These are phyloP conservation scores for Trichocladium antarcticum DNA, from an alignment of 495 filamentous ascomycete genomes.

Conservation along the genomic window DNA sequence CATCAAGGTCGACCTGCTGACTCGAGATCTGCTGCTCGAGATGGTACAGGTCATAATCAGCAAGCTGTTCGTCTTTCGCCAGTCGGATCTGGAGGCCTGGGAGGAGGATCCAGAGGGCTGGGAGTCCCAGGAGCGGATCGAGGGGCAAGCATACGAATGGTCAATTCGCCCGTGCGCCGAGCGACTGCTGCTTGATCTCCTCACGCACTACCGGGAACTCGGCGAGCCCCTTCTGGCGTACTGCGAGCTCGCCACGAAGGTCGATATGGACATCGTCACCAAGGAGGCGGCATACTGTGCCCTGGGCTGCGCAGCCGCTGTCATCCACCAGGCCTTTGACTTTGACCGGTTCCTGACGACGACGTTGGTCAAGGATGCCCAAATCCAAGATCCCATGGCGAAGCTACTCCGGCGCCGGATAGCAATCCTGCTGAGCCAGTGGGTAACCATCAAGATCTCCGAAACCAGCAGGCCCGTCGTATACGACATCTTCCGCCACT, in stretches of 20 bases:
- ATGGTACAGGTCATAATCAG: constrained; percentile 76
- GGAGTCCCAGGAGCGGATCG: constrained; percentile 72
- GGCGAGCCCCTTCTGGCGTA: constrained; percentile 65
- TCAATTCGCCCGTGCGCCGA: constrained; percentile 82
- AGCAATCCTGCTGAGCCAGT: constrained; percentile 77
- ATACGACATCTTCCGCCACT: constrained; percentile 78
- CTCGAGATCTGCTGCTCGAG: constrained; percentile 58
- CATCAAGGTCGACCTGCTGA: constrained; percentile 62
- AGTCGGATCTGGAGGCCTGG: constrained; percentile 78
- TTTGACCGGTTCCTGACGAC: constrained; percentile 68
- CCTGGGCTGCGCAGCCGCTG: constrained; percentile 70
- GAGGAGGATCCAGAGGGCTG: constrained; percentile 86
- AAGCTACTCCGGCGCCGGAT: constrained; percentile 82
- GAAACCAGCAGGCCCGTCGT: constrained; percentile 56
- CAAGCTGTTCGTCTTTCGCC: constrained; percentile 78
- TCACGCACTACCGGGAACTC: constrained; percentile 72
- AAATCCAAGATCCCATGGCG: constrained; percentile 61
- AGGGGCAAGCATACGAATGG: constrained; percentile 74
- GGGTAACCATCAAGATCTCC: constrained; percentile 65
- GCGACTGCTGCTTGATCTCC: constrained; percentile 83
- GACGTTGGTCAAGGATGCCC: constrained; percentile 67
- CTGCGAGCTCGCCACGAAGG: constrained; percentile 61
- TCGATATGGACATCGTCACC: constrained; percentile 56
- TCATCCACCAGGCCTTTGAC: constrained; percentile 57
- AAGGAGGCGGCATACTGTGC: constrained; percentile 93